Conservation (phyloP, 164 flowering plant species). For the Santalum album region DNA sequence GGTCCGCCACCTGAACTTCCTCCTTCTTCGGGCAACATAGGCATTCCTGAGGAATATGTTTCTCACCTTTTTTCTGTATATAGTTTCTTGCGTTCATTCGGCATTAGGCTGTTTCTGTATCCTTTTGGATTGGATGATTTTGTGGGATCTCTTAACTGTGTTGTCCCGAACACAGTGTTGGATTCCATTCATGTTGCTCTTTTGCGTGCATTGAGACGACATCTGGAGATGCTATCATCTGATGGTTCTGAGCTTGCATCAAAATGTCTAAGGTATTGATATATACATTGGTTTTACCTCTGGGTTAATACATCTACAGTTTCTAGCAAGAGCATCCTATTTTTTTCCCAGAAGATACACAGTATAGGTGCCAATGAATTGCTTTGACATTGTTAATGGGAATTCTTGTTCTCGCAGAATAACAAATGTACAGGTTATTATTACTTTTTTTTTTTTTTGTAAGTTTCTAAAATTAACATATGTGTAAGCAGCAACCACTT, state of each 20-base stretch:
- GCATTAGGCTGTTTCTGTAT: constrained; percentile 51
- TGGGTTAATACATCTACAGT: not conserved
- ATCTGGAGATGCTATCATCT: constrained; percentile 49
- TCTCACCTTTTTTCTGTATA: constrained; percentile 73
- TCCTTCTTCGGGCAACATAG: constrained; percentile 69
- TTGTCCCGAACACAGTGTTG: constrained; percentile 51
- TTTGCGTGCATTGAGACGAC: constrained; percentile 53
- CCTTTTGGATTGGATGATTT: constrained; percentile 89
- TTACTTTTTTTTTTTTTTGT: too few relatives aligned
- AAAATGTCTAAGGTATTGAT: constrained; percentile 74
- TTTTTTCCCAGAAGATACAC: too few relatives aligned
- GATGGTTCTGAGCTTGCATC: constrained; percentile 64
- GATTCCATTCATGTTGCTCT: constrained; percentile 77
- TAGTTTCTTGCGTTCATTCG: constrained; percentile 75
- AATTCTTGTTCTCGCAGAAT: too few relatives aligned
- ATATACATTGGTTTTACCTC: not conserved
- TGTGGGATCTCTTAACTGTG: constrained; percentile 72
- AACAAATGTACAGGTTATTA: too few relatives aligned
- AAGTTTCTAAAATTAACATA: too few relatives aligned
- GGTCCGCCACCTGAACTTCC: constrained; percentile 57
- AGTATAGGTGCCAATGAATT: too few relatives aligned
- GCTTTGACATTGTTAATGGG: too few relatives aligned
- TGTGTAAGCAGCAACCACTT: too few relatives aligned
- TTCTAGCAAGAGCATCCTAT: too few relatives aligned
- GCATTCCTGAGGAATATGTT: constrained; percentile 70